Conservation (phyloP, 345 rosid genomes). For the Schrenkiella parvula region DNA sequence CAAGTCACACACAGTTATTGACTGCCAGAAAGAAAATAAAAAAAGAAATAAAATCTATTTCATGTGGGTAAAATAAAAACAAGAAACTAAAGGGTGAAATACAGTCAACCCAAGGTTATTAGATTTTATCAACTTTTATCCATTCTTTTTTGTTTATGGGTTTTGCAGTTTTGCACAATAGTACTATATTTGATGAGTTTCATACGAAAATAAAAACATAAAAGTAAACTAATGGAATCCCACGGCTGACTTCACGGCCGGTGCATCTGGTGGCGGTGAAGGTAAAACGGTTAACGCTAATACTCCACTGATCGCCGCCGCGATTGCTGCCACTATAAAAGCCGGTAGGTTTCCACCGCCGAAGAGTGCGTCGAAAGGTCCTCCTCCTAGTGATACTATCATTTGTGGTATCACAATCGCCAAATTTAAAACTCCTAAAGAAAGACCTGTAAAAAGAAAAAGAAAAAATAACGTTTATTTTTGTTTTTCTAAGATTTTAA, state of each 20-base stretch:
- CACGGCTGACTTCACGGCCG: conserved; percentile 9
- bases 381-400: conserved; percentile 3
- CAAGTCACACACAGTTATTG: neutral
- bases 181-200: conserved; percentile 24
- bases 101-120: conserved; percentile 24
- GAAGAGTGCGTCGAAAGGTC: neutral
- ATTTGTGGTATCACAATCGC: conserved; percentile 69
- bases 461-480: neutral
- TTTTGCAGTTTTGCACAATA: conserved; percentile 11
- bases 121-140: conserved; percentile 8
- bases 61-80: conserved; percentile 2
- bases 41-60: neutral
- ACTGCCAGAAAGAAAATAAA: neutral
- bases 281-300: conserved; percentile 18
- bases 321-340: conserved; percentile 13
- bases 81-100: conserved; percentile 15
- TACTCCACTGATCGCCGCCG: conserved; percentile 17
- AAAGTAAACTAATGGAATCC: conserved; percentile 28
- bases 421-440: conserved; percentile 74
- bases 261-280: conserved; percentile 23
- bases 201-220: neutral
- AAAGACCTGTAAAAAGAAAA: conserved; percentile 46
- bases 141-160: neutral
- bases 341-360: conserved; percentile 15
- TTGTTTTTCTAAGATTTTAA: too few relatives aligned